Evolutionary conservation across 805 yeast species (phyloP).

Genomic region (Metahyphopichia silvanorum): DNA sequence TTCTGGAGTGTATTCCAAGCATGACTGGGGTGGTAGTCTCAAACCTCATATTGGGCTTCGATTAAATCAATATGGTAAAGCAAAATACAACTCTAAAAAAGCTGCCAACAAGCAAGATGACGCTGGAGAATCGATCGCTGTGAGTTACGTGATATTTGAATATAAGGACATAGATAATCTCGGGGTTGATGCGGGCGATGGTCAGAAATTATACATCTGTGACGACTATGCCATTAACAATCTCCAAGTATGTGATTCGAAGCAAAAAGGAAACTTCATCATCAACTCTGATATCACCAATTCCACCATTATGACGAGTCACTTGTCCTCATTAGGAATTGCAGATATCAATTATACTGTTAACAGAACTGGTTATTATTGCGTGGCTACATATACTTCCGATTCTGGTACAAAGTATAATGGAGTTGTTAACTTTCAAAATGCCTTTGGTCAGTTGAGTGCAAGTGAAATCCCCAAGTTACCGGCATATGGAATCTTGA

Average conservation of each 20-base stretch:
- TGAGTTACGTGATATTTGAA: conserved; percentile 78
- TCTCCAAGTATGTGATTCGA: conserved; percentile 47
- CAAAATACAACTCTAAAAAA: conserved; percentile 22
- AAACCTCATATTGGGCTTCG: conserved; percentile 39
- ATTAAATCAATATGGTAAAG: conserved; percentile 24
- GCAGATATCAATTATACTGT: conserved; percentile 63
- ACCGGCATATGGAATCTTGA: conserved; percentile 82
- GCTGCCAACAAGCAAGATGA: conserved; percentile 18
- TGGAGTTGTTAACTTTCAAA: conserved; percentile 79
- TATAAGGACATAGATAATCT: conserved; percentile 70
- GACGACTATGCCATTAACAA: conserved; percentile 61
- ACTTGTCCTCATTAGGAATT: conserved; percentile 55
- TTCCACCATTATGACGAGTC: conserved; percentile 55
- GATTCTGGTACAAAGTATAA: conserved; percentile 43
- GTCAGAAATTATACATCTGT: conserved; percentile 59
- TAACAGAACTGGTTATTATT: conserved; percentile 82
- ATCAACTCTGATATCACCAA: conserved; percentile 43
- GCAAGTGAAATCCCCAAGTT: conserved; percentile 91
- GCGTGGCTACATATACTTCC: conserved; percentile 70
- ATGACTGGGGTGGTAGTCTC: conserved; percentile 80
- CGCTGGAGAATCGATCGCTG: conserved; percentile 35
- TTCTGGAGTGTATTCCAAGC: conserved; percentile 83
- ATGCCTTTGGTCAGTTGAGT: conserved; percentile 85
- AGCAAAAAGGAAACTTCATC: conserved; percentile 61
- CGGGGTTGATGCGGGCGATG: conserved; percentile 52